phyloP scores from a whole-genome alignment of 176 grass and related monocot genomes.

The Bromus sterilis region DNA sequence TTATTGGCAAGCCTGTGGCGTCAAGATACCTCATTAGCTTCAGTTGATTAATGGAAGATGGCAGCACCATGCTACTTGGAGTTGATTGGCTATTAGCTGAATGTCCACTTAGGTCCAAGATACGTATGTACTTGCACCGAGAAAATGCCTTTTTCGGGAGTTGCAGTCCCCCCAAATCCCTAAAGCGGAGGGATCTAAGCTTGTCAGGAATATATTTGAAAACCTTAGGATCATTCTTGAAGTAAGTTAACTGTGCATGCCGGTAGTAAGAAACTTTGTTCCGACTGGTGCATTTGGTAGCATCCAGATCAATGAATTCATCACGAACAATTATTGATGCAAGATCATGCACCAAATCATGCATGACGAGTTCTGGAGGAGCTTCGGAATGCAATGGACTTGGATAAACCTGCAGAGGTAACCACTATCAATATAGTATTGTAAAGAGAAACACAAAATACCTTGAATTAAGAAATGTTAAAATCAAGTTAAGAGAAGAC shows the following conservation, averaged over 20 bases:
- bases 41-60: constrained; percentile 5
- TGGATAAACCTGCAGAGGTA: neutral
- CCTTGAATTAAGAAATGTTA: neutral
- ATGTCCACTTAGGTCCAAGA: constrained; percentile 31
- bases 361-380: neutral
- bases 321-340: constrained; percentile 20
- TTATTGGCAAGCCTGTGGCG: neutral
- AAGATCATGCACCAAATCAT: constrained; percentile 47
- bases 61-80: neutral
- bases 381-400: neutral
- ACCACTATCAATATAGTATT: neutral
- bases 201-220: neutral
- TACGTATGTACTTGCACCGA: constrained; percentile 21
- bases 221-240: neutral
- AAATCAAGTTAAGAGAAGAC: neutral
- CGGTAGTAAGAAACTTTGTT: neutral
- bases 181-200: constrained; percentile 29
- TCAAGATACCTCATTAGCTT: constrained; percentile 33
- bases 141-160: neutral
- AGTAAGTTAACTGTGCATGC: constrained; percentile 21
- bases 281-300: neutral
- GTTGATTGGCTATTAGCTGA: neutral
- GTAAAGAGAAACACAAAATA: neutral
- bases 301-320: constrained; percentile 7
- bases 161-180: neutral